phyloP scores from a whole-genome alignment of 1,139 yeast genomes.

The Candida mesenterica region DNA sequence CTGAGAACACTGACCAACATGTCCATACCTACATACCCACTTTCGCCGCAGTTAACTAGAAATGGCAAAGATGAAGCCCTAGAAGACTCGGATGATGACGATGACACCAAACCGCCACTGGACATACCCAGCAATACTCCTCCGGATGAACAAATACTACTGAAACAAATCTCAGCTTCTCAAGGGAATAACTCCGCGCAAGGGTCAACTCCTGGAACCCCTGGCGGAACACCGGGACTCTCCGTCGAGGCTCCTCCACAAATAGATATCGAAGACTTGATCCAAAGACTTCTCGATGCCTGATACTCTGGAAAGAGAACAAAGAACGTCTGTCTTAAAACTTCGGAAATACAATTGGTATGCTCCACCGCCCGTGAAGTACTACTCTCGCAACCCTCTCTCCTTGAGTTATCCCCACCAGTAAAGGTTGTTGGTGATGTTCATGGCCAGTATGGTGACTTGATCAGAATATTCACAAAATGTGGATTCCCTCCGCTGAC shows the following conservation, averaged over 20 bases:
- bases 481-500: conserved; percentile 98
- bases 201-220: conserved; percentile 2
- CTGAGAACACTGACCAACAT: conserved; percentile 39
- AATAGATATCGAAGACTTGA: conserved; percentile 81
- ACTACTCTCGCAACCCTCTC: conserved; percentile 82
- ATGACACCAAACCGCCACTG: not conserved
- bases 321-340: conserved; percentile 82
- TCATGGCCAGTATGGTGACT: conserved; percentile 93
- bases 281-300: conserved; percentile 87
- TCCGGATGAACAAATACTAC: not conserved
- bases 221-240: conserved; percentile 9
- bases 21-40: conserved; percentile 18
- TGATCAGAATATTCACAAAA: conserved; percentile 85
- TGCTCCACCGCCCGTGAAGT: conserved; percentile 88
- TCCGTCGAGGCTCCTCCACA: conserved; percentile 22
- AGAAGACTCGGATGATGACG: not conserved
- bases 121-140: not conserved
- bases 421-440: conserved; percentile 98
- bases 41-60: conserved; percentile 26
- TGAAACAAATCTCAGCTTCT: not conserved
- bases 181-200: not conserved
- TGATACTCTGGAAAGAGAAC: conserved; percentile 95
- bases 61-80: conserved; percentile 2
- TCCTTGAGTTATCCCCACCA: conserved; percentile 88
- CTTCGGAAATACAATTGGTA: conserved; percentile 79